Evolutionary conservation across 2,329 filamentous ascomycete genomes (phyloP).

Genomic region (Ciborinia camelliae): DNA sequence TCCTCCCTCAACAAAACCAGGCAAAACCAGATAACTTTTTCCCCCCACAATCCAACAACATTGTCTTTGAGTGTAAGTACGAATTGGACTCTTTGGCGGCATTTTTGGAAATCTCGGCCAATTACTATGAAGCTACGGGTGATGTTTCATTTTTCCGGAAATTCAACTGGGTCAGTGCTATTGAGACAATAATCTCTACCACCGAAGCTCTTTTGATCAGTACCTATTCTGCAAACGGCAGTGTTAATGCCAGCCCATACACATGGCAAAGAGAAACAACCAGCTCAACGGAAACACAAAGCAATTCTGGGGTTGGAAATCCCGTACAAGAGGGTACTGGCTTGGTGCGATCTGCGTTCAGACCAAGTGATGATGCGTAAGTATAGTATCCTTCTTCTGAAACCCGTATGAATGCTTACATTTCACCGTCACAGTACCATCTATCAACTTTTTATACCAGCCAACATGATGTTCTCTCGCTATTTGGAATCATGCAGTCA

Average conservation of each 20-base stretch:
- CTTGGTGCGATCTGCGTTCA: slow-evolving; percentile 81
- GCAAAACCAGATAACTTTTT: slow-evolving; percentile 60
- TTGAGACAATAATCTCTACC: slow-evolving; percentile 66
- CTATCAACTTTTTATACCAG: slow-evolving; percentile 82
- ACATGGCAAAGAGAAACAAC: slow-evolving; percentile 73
- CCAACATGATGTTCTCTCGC: slow-evolving; percentile 78
- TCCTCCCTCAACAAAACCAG: slow-evolving; percentile 55
- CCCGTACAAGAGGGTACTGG: slow-evolving; percentile 73
- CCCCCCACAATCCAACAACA: slow-evolving; percentile 65
- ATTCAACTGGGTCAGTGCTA: slow-evolving; percentile 67
- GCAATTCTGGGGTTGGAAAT: slow-evolving; percentile 72
- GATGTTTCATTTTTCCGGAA: slow-evolving; percentile 72
- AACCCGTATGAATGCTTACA: background rate
- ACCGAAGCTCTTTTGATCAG: slow-evolving; percentile 68
- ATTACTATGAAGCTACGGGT: slow-evolving; percentile 72
- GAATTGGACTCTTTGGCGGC: slow-evolving; percentile 88
- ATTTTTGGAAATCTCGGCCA: slow-evolving; percentile 76
- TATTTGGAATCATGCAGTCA: slow-evolving; percentile 53
- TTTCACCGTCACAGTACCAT: slow-evolving; percentile 46
- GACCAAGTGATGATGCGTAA: slow-evolving; percentile 82
- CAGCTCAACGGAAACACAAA: slow-evolving; percentile 75
- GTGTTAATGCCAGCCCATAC: slow-evolving; percentile 60
- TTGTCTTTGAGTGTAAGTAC: slow-evolving; percentile 94
- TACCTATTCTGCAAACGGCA: slow-evolving; percentile 64
- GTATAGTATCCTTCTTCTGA: slow-evolving; percentile 19